These are phyloP conservation scores for Aspergillus neoniger DNA, from an alignment of 2,329 filamentous ascomycete species.

Conservation along the genomic window DNA sequence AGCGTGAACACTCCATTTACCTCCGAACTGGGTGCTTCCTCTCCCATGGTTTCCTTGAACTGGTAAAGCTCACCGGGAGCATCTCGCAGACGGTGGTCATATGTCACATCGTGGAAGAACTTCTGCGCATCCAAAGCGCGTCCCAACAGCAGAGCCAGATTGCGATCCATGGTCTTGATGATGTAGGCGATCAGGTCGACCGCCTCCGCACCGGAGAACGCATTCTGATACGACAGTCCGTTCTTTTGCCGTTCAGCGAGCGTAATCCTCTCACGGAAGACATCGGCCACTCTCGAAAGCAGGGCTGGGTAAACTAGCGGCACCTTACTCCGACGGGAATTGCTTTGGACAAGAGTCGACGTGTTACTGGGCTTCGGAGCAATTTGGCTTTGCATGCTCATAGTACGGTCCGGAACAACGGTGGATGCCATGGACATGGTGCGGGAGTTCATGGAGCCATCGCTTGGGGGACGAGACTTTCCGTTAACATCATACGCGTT, in stretches of 20 bases:
- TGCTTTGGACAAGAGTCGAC: constrained; percentile 57
- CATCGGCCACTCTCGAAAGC: constrained; percentile 88
- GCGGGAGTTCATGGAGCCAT: constrained; percentile 52
- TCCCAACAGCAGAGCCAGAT: constrained; percentile 85
- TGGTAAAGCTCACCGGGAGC: constrained; percentile 95
- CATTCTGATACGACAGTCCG: constrained; percentile 93
- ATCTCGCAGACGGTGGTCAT: constrained; percentile 92
- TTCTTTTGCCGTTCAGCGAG: constrained; percentile 92
- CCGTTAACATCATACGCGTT: constrained; percentile 44
- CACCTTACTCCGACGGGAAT: constrained; percentile 65
- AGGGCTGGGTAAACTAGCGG: constrained; percentile 93
- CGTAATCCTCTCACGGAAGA: constrained; percentile 85
- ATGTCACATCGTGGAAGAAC: constrained; percentile 98
- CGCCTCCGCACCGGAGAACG: constrained; percentile 92
- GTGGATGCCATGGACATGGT: constrained; percentile 90
- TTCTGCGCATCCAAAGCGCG: constrained; percentile 95
- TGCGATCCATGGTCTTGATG: constrained; percentile 94
- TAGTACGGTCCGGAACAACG: constrained; percentile 59
- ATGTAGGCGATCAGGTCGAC: constrained; percentile 96
- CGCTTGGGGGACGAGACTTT: constrained; percentile 45
- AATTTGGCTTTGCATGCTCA: constrained; percentile 57
- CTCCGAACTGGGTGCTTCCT: constrained; percentile 68
- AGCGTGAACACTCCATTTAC: constrained; percentile 97
- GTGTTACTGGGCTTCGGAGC: constrained; percentile 54
- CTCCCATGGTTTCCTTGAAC: constrained; percentile 85